A percentile compares a stretch with the other conserved stretches of the same genome.
These are phyloP conservation scores for Casuarina equisetifolia DNA, from an alignment of 306 rosid genomes.

Conservation along the genomic window DNA sequence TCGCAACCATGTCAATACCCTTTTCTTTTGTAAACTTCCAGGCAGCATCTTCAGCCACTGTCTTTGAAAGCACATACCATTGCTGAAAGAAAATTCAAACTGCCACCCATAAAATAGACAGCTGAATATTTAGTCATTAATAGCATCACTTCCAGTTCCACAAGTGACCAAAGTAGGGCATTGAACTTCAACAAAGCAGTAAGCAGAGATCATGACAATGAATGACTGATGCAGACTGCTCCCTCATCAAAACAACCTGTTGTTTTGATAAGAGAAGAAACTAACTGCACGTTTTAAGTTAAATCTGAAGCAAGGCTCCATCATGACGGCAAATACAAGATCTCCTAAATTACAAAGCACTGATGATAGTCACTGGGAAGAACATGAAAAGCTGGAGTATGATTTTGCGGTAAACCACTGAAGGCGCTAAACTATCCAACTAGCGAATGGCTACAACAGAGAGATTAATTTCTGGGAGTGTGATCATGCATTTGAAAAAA, in stretches of 20 bases:
- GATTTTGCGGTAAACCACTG: background rate
- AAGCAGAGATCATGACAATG: background rate
- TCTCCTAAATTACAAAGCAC: background rate
- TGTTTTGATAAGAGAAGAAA: too few species aligned
- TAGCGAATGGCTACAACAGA: background rate
- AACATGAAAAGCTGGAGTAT: background rate
- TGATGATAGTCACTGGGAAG: background rate
- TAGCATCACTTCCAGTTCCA: background rate
- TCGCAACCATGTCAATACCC: slow-evolving; percentile 63
- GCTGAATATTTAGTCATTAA: background rate
- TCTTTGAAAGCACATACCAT: slow-evolving; percentile 79
- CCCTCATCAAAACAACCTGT: background rate
- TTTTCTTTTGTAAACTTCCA: slow-evolving; percentile 81
- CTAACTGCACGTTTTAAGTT: background rate
- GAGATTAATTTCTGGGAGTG: background rate
- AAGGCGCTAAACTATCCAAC: background rate
- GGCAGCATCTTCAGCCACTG: slow-evolving; percentile 87
- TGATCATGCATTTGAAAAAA: background rate
- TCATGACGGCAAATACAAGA: background rate
- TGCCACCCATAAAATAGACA: slow-evolving; percentile 1
- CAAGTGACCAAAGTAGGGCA: background rate
- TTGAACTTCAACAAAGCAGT: too few species aligned
- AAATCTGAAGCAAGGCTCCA: background rate
- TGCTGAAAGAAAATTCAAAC: slow-evolving; percentile 36
- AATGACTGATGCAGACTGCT: background rate